Evolutionary conservation across 352 stramenopile species (phyloP).

Genomic region (Pythium sp.): DNA sequence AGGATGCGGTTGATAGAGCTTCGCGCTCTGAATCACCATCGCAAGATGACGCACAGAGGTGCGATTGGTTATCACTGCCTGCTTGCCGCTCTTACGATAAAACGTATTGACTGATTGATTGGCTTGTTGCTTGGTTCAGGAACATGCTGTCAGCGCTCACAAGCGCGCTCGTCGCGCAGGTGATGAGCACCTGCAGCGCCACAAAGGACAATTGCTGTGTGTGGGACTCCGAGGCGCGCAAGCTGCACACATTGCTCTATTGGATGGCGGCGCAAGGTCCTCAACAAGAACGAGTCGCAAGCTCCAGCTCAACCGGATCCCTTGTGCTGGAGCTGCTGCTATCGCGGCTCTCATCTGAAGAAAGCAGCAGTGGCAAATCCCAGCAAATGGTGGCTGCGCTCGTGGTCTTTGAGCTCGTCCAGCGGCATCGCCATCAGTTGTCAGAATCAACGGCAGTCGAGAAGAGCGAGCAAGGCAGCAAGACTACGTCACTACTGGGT

Average conservation of each 20-base stretch:
- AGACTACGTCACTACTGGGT: not conserved
- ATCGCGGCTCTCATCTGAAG: conserved; percentile 23
- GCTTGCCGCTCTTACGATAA: not conserved
- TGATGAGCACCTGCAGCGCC: conserved; percentile 34
- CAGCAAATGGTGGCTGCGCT: conserved; percentile 55
- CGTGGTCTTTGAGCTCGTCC: conserved; percentile 58
- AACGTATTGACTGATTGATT: not conserved
- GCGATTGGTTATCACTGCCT: not conserved
- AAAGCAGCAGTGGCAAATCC: conserved; percentile 29
- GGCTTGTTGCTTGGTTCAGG: conserved; percentile 6
- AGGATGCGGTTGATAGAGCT: conserved; percentile 2
- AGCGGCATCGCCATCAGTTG: conserved; percentile 21
- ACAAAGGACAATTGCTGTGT: conserved; percentile 58
- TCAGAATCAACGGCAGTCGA: not conserved
- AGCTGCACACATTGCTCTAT: conserved; percentile 45
- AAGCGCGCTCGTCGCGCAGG: conserved; percentile 37
- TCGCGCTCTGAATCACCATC: not conserved
- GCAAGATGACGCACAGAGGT: not conserved
- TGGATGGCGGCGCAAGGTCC: conserved; percentile 34
- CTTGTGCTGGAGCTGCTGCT: conserved; percentile 38
- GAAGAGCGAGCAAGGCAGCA: not conserved
- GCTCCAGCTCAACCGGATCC: not conserved
- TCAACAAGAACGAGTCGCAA: not conserved
- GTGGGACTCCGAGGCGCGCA: conserved; percentile 46
- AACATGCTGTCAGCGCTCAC: conserved; percentile 51